Percentiles rank a stretch among this genome's conserved stretches.
Conservation (phyloP, 257 asterid species). For the Capsicum pubescens region DNA sequence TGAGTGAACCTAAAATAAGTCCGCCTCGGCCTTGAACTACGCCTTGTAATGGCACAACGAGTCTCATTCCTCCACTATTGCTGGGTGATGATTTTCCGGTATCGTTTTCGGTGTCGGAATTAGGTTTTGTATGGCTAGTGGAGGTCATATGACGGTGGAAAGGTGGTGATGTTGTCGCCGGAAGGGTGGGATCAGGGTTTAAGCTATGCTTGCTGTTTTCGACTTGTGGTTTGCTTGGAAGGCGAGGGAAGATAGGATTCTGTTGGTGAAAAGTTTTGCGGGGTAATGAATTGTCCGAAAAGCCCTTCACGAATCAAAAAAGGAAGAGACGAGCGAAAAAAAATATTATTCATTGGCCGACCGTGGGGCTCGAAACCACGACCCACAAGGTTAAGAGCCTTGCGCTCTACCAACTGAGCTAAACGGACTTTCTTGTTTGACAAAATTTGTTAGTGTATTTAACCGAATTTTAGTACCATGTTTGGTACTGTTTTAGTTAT, state of each 20-base stretch:
- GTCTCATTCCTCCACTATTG: constrained; percentile 58
- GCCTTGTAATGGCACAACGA: constrained; percentile 90
- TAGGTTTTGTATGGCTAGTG: constrained; percentile 37
- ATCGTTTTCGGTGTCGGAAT: constrained; percentile 34
- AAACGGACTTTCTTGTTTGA: background rate
- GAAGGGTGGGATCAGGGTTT: constrained; percentile 4
- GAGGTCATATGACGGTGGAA: constrained; percentile 38
- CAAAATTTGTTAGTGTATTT: no score
- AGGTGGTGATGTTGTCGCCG: background rate
- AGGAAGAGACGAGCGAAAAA: no score
- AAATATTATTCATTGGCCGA: no score
- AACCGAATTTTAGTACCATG: background rate
- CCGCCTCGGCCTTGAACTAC: constrained; percentile 95
- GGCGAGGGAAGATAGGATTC: constrained; percentile 57
- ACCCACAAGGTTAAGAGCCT: no score
- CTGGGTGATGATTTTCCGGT: constrained; percentile 32
- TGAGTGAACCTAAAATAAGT: constrained; percentile 78
- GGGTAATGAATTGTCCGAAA: constrained; percentile 28
- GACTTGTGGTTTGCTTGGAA: constrained; percentile 46
- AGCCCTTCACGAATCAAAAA: constrained; percentile 9
- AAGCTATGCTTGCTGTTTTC: constrained; percentile 37
- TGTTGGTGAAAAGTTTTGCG: constrained; percentile 39
- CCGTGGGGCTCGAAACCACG: no score
- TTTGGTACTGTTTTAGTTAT: background rate
- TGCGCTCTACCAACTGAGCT: background rate